Evolutionary conservation across 306 rosid species (phyloP), one percentile per base, ranked within the genome.

Genomic region (Leucaena leucocephala): DNA sequence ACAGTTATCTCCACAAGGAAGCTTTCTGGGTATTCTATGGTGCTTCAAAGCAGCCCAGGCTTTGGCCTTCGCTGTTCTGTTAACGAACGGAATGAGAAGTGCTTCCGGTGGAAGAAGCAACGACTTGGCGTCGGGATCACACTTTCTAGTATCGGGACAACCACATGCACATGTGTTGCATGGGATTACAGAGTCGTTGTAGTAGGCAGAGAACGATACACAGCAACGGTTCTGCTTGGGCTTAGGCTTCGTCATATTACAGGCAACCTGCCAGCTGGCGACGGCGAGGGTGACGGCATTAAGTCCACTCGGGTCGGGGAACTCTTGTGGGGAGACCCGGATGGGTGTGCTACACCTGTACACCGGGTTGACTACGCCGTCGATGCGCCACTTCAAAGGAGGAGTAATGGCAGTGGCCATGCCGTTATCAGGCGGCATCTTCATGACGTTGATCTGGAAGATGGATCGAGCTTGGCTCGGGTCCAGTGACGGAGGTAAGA

Each of bases 91-190:
- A 1, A 94, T 86, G 0, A 94, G 90, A 40, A 94, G 90, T 0
- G 97, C 94, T 0, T 91, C 95, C 0, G 92, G 71, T 0, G 98
- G 97, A 7, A 92, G 84, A 40, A 88, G 88, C 89, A 94, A 8
- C 0, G 90, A 77, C 0, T 33, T n/a, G 7, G 84, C 88, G 1
- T 59, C 68, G 1, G 87, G 50, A 38, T 79, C 85, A 52, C 98
- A 94, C 4, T 84, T 79, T 3, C 21, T 74, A 0, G 84, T 67
- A 5, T 81, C 80, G 0, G 5, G 9, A 27, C 98, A 94, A 0
- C 98, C 97, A 49, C 98, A 94, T 0, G 98, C 97, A 64, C 98
- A 92, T 1, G 98, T 94, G 76, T 81, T 86, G 76, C 98, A 94
- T 0, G 97, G 98, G 22, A 94, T 87, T 3, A 85, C 91, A 4